A percentile compares a stretch with the other conserved stretches of the same genome.
Evolutionary conservation across 805 yeast genomes (phyloP).

Genomic region (Clavispora asparagi): DNA sequence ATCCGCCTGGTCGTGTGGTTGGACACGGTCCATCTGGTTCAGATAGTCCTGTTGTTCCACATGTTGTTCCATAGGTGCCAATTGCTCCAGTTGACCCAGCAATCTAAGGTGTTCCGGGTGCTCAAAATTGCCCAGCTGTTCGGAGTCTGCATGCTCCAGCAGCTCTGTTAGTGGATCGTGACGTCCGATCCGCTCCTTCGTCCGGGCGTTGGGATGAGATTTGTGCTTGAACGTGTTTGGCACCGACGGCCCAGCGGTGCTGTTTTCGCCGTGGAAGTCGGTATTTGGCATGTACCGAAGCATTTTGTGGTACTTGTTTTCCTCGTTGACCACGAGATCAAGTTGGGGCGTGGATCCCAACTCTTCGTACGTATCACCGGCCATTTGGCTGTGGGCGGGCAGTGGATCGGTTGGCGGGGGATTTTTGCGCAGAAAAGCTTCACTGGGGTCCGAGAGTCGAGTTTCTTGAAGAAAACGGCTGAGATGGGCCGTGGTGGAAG

Average conservation of each 20-base stretch:
- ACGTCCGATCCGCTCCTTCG: slow-evolving; percentile 27
- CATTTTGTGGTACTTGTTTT: slow-evolving; percentile 23
- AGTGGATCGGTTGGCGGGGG: neutral
- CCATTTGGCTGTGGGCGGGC: neutral
- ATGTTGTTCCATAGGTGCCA: no score
- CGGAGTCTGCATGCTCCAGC: neutral
- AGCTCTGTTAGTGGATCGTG: neutral
- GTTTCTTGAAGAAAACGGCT: slow-evolving; percentile 25
- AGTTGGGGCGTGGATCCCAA: slow-evolving; percentile 11
- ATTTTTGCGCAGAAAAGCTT: neutral
- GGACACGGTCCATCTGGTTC: no score
- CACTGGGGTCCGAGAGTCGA: slow-evolving; percentile 12
- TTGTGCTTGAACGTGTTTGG: slow-evolving; percentile 43
- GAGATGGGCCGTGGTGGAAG: slow-evolving; percentile 23
- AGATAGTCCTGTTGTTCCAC: no score
- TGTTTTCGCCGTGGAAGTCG: slow-evolving; percentile 22
- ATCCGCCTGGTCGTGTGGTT: neutral
- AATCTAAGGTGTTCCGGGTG: neutral
- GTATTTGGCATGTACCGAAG: slow-evolving; percentile 30
- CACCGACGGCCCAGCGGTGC: slow-evolving; percentile 21
- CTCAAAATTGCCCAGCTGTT: neutral
- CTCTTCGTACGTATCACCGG: neutral
- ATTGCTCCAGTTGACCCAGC: neutral
- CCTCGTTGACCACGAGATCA: slow-evolving; percentile 6
- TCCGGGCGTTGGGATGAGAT: slow-evolving; percentile 41